Percentiles rank a stretch among this genome's conserved stretches.
Conservation (phyloP, 352 stramenopile species). For the Phytophthora macrochlamydospora region DNA sequence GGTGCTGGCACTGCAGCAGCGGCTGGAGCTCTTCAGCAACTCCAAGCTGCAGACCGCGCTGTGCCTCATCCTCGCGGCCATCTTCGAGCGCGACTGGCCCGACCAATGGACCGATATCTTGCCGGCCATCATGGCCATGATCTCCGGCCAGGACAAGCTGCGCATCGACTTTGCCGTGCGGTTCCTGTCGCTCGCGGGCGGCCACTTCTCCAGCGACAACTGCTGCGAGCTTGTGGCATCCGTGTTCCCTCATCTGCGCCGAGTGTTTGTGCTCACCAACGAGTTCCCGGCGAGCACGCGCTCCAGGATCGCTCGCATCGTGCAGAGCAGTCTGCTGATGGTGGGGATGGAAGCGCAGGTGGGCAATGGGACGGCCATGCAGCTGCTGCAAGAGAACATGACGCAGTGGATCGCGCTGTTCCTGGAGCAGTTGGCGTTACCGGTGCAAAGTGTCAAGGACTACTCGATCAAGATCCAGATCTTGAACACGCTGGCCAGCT, state of each 20-base stretch:
- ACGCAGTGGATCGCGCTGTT: slow-evolving; percentile 78
- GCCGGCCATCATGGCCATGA: slow-evolving; percentile 62
- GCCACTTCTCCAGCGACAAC: slow-evolving; percentile 81
- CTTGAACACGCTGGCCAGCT: slow-evolving; percentile 70
- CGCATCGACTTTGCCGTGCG: slow-evolving; percentile 75
- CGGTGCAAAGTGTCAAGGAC: slow-evolving; percentile 56
- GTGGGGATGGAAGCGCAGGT: slow-evolving; percentile 85
- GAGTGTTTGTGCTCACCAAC: slow-evolving; percentile 50
- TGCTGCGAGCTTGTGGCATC: slow-evolving; percentile 78
- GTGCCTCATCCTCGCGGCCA: slow-evolving; percentile 74
- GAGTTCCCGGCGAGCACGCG: slow-evolving; percentile 60
- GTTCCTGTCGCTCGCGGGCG: slow-evolving; percentile 72
- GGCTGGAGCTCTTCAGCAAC: slow-evolving; percentile 57
- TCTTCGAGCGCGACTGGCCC: slow-evolving; percentile 86
- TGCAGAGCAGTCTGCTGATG: slow-evolving; percentile 81
- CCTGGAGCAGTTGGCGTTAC: slow-evolving; percentile 49
- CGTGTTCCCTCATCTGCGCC: slow-evolving; percentile 77
- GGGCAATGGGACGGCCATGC: slow-evolving; percentile 58
- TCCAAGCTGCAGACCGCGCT: slow-evolving; percentile 84
- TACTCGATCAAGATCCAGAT: slow-evolving; percentile 83
- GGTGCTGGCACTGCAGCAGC: slow-evolving; percentile 60
- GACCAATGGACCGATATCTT: slow-evolving; percentile 85
- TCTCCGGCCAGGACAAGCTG: slow-evolving; percentile 54
- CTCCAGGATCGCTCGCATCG: slow-evolving; percentile 69
- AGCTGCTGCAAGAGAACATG: slow-evolving; percentile 70